Evolutionary conservation across 805 yeast genomes (phyloP), one percentile per base, ranked within the genome.

Genomic region (Candida orba): DNA sequence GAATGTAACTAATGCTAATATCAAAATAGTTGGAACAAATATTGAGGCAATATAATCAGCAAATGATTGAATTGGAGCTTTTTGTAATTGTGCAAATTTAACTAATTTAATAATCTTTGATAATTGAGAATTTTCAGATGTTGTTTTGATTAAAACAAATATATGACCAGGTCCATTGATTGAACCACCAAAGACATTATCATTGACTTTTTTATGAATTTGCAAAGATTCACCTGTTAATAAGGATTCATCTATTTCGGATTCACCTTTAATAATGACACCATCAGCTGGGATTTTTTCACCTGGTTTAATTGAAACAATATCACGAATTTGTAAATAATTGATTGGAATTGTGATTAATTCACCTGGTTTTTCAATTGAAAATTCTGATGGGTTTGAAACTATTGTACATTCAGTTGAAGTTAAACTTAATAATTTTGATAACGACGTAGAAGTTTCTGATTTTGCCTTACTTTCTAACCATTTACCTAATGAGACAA

Each of bases 281-380:
- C 98, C 99, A 68, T 93, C 99, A 1, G 96, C 89, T 1, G 98
- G 96, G 4, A 93, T 75, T 52, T 79, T 86, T 41, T 81, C 81
- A 10, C 99, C 99, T 0, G 98, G 95, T 37, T 79, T 69, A 3
- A 93, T 73, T 15, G 86, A 72, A 0, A 87, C 82, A 27, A 85
- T 71, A 62, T 93, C 99, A 53, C 76, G 73, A 9, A 72, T 68
- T 58, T 93, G 95, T 36, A 93, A 63, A 47, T 85, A 72, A 52
- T 88, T 96, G 23, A 88, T 77, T 25, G 84, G 69, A n/a, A 93
- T 75, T 10, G 56, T 63, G 43, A 69, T 67, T 20, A 76, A 73
- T 3, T 63, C 60, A 14, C 53, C 52, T 17, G 37, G 48, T 34
- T 50, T 57, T 15, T 48, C 61, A 50, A 39, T 47, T 40, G 36